These are phyloP conservation scores for Candida vartiovaarae DNA, from an alignment of 805 yeast species.

Conservation along the genomic window DNA sequence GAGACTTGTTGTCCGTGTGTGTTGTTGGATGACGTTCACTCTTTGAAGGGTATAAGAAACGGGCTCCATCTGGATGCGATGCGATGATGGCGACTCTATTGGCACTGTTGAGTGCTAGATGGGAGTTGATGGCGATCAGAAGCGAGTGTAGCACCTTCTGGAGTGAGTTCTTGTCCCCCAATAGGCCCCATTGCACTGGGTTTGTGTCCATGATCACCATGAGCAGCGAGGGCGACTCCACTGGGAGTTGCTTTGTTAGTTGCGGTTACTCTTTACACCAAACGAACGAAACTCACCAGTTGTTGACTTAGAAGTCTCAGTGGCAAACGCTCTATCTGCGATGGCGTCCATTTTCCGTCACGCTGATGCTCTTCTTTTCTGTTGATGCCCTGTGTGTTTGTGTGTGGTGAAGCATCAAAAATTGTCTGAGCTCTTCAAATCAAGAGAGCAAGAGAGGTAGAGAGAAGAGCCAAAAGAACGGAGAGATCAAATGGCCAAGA, in stretches of 20 bases:
- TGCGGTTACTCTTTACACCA: too few species aligned
- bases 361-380: background rate
- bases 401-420: too few species aligned
- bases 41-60: constrained; percentile 56
- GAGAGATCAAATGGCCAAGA: background rate
- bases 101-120: constrained; percentile 74
- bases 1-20: background rate
- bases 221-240: constrained; percentile 72
- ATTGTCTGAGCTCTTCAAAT: background rate
- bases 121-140: constrained; percentile 78
- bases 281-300: constrained; percentile 26
- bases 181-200: constrained; percentile 43
- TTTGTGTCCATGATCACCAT: constrained; percentile 74
- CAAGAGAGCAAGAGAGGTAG: background rate
- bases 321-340: constrained; percentile 47
- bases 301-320: constrained; percentile 20
- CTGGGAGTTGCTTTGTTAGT: constrained; percentile 23
- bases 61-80: constrained; percentile 63
- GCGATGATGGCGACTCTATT: constrained; percentile 80
- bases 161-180: constrained; percentile 22
- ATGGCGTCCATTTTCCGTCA: constrained; percentile 53
- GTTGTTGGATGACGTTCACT: background rate
- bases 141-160: constrained; percentile 49
- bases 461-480: background rate
- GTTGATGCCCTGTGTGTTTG: background rate